Base-by-base conservation (phyloP, 805 yeast species). In the Yamadazyma insecticola region DNA sequence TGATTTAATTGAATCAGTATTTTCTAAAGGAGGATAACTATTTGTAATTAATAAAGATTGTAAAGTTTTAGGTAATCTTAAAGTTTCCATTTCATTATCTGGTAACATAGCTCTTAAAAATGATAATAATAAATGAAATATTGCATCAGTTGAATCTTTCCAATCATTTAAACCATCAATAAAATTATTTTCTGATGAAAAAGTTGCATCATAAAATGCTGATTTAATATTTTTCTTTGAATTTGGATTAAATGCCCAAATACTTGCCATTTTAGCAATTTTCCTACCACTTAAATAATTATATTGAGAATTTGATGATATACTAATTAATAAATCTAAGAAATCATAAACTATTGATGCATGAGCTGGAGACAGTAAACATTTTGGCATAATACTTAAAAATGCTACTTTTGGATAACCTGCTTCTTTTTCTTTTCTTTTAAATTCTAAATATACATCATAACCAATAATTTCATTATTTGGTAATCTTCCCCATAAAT, bases 271-370 rank as follows among this genome's bases (percentile, higher is more conserved):
- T 43, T 83, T 79, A 9, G 92, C 70, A 12, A 88, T 70, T 49
- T 85, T 86, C 28, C 88, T 69, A 1, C 92, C 94, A 47, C 84
- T 76, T 67, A 88, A 60, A 47, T 81, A 77, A 48, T 87, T 86
- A 24, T 77, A 74, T 45, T 78, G 81, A 3, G 94, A 77, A 55
- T 86, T 83, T 7, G 94, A 76, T 0, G 94, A 78, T 24, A 88
- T 58, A 8, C 87, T 71, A 8, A 86, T 83, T 26, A 89, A 59
- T 21, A 88, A 67, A 49, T 88, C 96, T 45, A 87, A 72, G 47
- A 87, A 89, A 51, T 85, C 95, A 53, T 84, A 85, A 4, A 85
- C 90, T 4, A 89, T 85, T 2, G 92, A 80, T 0, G 95, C 95
- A 57, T 87, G 96, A 4, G 90, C 81, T 2, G 92, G 86, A 0